Evolutionary conservation across 2,329 filamentous ascomycete genomes (phyloP), one percentile per base, ranked within the genome.

Genomic region (Talaromyces piceae): DNA sequence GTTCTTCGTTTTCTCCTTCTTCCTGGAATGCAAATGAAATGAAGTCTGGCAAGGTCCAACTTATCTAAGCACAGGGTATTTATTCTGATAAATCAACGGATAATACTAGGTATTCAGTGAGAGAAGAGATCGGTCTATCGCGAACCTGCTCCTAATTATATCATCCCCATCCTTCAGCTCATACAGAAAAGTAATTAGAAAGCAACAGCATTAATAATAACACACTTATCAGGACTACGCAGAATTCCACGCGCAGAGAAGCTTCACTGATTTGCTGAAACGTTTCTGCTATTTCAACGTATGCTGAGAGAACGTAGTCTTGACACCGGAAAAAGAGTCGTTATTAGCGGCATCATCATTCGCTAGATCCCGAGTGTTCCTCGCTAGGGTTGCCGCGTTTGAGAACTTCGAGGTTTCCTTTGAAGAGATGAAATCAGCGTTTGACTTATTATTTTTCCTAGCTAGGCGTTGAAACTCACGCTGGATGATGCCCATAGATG

Each of bases 401-500:
- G 45, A 69, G 66, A 37, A 68, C 61, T 56, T 69, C 67, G 25
- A 69, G 47, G 18, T 54, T 55, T 46, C 61, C 67, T 69, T 28
- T 45, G 30, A 18, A 9, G 20, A 27, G 12, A 7, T 13, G 7
- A 28, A 8, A 22, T 50, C 27, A 50, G 47, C 27, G 31, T 12
- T 18, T 11, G 41, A 13, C 37, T n/a, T 23, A 20, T 37, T n/a
- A 26, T 27, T 6, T 22, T 27, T 13, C 22, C 44, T 20, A 18
- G 16, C 20, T 13, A 41, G 8, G 39, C 3, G 16, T 16, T 18
- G 9, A 39, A 26, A 61, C 87, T 64, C 82, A 95, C 91, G 84
- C 74, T 95, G 89, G 47, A 86, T 70, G 61, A 97, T 76, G 70
- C 76, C 91, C 63, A 96, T 67, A 46, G 73, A 65, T 50, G 70